Base-by-base conservation (phyloP, 768 basidiomycete genomes). In the Boletus subcaerulescens region DNA sequence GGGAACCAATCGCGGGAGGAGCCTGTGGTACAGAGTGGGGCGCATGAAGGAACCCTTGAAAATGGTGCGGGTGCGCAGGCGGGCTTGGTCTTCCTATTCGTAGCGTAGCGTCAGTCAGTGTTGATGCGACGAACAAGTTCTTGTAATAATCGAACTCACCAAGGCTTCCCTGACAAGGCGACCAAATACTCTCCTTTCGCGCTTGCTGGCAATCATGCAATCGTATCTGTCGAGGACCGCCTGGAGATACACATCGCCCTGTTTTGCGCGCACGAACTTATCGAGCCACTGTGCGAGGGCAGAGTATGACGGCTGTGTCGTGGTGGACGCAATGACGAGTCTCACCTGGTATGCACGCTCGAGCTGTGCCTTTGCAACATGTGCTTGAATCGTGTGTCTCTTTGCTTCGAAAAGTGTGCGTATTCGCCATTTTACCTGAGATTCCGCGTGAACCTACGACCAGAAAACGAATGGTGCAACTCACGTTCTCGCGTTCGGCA, bases 1-100 rank as follows among this genome's bases (percentile, higher is more conserved):
- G 1, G 90, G 91, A 39, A 79, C 83, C 60, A 97, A 73, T 0
- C 90, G 83, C 0, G 92, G 92, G 14, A 97, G 78, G 1, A 92
- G 90, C 0, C 72, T 76, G 65, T 92, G 83, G 70, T 71, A 82
- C 9, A 81, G 48, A 0, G 86, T 77, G 0, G 91, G 80, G 12
- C 82, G 83, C n/a, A 92, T 65, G 66, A 82, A 81, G 2, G 77
- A 79, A 5, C 91, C 89, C 8, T 89, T 92, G 55, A 92, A 70
- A 33, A 87, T 84, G 13, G 89, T 85, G 4, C 84, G 80, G 20
- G 75, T 79, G 36, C 74, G 77, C 38, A 88, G 71, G 22, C 74
- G 74, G 9, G 75, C 61, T 53, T 78, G 77, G 76, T 84, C 87
- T 50, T 78, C 80, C 85, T 89, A 49, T 56, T 15, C n/a, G 35